Evolutionary conservation across 2,329 filamentous ascomycete species (phyloP), one percentile per base, ranked within the genome.

Genomic region (Fusarium haematococcum): DNA sequence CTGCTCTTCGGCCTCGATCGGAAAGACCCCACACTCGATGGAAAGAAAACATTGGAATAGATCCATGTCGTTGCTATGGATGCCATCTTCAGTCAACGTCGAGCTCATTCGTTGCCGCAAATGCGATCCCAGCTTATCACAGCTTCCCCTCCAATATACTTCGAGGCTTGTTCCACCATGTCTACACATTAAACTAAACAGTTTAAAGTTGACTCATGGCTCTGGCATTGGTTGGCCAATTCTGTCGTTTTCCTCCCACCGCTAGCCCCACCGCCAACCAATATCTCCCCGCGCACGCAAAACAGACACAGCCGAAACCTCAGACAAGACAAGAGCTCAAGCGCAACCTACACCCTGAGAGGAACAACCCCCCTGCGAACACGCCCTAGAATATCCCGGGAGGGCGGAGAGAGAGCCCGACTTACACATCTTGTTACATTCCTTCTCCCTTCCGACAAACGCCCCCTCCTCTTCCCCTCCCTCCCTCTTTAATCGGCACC

Each of bases 281-380:
- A 70, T 70, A 60, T 73, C 65, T 73, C 69, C 73, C 73, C 73
- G 67, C 73, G 63, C 62, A 30, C 27, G 41, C 27, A 73, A 61
- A 64, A 72, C 58, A 69, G 61, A 72, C 71, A 72, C 68, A 56
- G 45, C 25, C 52, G 39, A 65, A 64, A 70, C 57, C 43, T 66
- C 60, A 65, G 54, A 60, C 52, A 64, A 43, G 39, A 61, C 64
- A 61, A 65, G 61, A 58, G 64, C 68, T 58, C 61, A 59, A 59
- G 39, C 23, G 23, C 50, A 62, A 54, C 20, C 20, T 20, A 20
- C 27, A 48, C 35, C 16, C 61, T 30, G 39, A 41, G 50, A 52
- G 33, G 56, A 11, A 48, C 43, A 48, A 23, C n/a, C 35, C 71
- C 43, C 50, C 32, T 25, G 20, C 45, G 68, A 63, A 39, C 48